A percentile compares a stretch with the other conserved stretches of the same genome.
phyloP scores from a whole-genome alignment of 495 filamentous ascomycete species.

The Penicillium daleae region DNA sequence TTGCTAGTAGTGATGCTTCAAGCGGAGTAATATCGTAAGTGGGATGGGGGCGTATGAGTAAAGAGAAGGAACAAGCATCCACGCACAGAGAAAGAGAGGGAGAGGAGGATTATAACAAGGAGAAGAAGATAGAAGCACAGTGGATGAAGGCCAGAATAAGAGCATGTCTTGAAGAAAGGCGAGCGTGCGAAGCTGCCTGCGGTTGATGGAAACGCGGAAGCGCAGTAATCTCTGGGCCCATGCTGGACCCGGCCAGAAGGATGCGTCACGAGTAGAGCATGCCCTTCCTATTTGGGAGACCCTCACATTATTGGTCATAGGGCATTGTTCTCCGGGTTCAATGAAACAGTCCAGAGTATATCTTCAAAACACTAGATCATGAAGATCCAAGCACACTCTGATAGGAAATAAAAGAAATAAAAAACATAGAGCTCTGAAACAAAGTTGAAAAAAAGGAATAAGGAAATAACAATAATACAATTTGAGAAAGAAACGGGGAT shows the following conservation, averaged over 20 bases:
- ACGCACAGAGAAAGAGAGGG: neutral
- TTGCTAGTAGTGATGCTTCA: neutral
- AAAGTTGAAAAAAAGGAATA: neutral
- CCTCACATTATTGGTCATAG: slow-evolving; percentile 17
- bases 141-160: slow-evolving; percentile 11
- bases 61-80: neutral
- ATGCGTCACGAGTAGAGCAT: slow-evolving; percentile 26
- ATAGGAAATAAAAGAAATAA: neutral
- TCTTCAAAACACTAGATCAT: slow-evolving; percentile 9
- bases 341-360: slow-evolving; percentile 11
- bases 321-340: slow-evolving; percentile 7
- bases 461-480: slow-evolving; percentile 17
- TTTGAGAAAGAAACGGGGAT: neutral
- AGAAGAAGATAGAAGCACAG: neutral
- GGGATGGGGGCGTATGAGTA: neutral
- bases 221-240: slow-evolving; percentile 4
- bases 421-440: neutral
- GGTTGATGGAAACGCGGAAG: slow-evolving; percentile 9
- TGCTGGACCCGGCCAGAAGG: slow-evolving; percentile 12
- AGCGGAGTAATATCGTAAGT: neutral
- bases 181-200: slow-evolving; percentile 5
- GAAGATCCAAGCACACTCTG: slow-evolving; percentile 18
- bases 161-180: slow-evolving; percentile 18
- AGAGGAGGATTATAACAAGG: neutral
- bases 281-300: slow-evolving; percentile 21